Base-by-base conservation (phyloP, 345 rosid genomes). In the Hirschfeldia incana region DNA sequence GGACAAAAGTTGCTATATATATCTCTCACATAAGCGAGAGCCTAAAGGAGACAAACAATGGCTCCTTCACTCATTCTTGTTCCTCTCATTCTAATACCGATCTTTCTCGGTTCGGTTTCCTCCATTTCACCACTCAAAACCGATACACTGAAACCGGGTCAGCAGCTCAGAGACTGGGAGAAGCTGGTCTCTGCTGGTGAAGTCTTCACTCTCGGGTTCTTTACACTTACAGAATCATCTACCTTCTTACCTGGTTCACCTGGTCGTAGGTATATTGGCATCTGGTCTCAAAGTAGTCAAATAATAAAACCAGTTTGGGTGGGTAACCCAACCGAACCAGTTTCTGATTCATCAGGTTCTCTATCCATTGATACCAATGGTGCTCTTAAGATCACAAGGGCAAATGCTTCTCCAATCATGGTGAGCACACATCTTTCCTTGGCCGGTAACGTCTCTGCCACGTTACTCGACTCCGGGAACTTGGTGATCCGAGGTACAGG, bases 91-190 rank as follows among this genome's bases (percentile, higher is more conserved):
- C 10, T 79, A 69, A 32, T 53, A 44, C 73, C 67, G 0, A 5
- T 55, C 6, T 70, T 75, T 70, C 72, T 69, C 9, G 55, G 53
- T 3, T 65, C 55, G 29, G 77, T 64, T 6, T 42, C 12, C 0
- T 61, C 79, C 65, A n/a, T 16, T 53, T 37, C 76, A 13, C 72
- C 70, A 69, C 70, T 62, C 65, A 67, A 69, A 79, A 67, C 83
- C 9, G 76, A 80, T 57, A 80, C 76, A 0, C 72, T 88, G 62
- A 81, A 69, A 74, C 88, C 83, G 15, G 91, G 89, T 8, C 85
- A 86, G 60, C 85, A 64, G 80, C 87, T 90, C 63, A 84, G 80
- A 29, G 89, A 88, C 34, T 85, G 88, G 89, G 92, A 90, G 81
- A 86, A 85, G 71, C 80, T 90, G 44, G 17, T 69, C 64, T 87